A percentile compares a stretch with the other conserved stretches of the same genome.
phyloP scores from a whole-genome alignment of 2,329 filamentous ascomycete species.

The Aspergillus sp. region DNA sequence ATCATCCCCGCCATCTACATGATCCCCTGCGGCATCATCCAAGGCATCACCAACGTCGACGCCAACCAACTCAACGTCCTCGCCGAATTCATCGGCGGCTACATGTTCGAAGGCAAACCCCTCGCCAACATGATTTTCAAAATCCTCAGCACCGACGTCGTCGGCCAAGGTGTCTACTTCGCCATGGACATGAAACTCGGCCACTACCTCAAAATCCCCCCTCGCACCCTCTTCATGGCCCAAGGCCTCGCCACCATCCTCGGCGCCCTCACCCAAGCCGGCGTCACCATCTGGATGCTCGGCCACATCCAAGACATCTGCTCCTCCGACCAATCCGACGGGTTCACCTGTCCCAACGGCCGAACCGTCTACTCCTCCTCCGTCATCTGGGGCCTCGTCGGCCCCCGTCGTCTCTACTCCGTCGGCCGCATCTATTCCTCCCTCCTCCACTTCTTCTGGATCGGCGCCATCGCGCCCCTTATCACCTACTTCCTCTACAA shows the following conservation, averaged over 20 bases:
- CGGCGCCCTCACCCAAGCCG: conserved; percentile 48
- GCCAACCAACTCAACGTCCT: conserved; percentile 49
- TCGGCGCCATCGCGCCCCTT: conserved; percentile 39
- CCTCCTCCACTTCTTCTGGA: conserved; percentile 56
- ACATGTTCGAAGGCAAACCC: conserved; percentile 47
- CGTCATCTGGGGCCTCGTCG: conserved; percentile 56
- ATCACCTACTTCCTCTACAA: conserved; percentile 28
- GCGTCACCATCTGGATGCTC: conserved; percentile 42
- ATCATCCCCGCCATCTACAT: conserved; percentile 47
- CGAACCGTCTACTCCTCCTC: conserved; percentile 53
- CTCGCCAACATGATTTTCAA: conserved; percentile 32
- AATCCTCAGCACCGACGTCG: conserved; percentile 30
- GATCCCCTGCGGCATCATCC: conserved; percentile 48
- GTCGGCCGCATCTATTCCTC: conserved; percentile 50
- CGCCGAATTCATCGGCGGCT: conserved; percentile 49
- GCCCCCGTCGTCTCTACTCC: conserved; percentile 52
- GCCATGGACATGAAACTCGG: conserved; percentile 10
- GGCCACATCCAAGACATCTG: conserved; percentile 48
- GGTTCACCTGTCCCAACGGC: conserved; percentile 53
- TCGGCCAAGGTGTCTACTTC: conserved; percentile 9
- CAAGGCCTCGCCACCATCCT: conserved; percentile 53
- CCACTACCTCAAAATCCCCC: conserved; percentile 48
- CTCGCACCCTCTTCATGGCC: conserved; percentile 50
- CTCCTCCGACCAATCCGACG: conserved; percentile 42
- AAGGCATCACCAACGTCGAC: conserved; percentile 48